phyloP scores from a whole-genome alignment of 768 basidiomycete genomes.

The Suillus brevipes region DNA sequence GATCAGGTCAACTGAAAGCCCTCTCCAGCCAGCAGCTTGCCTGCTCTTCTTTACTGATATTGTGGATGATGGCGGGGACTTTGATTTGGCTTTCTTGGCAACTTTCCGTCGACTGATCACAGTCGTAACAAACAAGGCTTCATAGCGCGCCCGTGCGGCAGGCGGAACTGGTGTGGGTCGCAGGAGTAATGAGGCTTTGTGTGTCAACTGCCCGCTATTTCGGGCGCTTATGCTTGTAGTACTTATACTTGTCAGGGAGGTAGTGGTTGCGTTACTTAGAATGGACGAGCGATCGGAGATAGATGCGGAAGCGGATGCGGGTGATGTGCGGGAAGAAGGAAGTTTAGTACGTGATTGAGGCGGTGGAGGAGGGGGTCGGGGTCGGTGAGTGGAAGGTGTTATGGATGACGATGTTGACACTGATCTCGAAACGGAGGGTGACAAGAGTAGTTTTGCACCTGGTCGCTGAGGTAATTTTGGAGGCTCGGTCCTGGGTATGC shows the following conservation, averaged over 20 bases:
- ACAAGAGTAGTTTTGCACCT: constrained; percentile 21
- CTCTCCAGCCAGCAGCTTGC: constrained; percentile 74
- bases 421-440: constrained; percentile 33
- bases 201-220: constrained; percentile 26
- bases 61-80: constrained; percentile 29
- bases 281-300: constrained; percentile 67
- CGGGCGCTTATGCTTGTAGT: constrained; percentile 19
- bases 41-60: constrained; percentile 40
- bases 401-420: constrained; percentile 39
- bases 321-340: constrained; percentile 39
- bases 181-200: constrained; percentile 32
- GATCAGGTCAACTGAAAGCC: constrained; percentile 66
- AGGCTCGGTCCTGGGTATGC: constrained; percentile 32
- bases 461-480: constrained; percentile 54
- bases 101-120: constrained; percentile 45
- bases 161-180: constrained; percentile 71
- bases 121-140: constrained; percentile 64
- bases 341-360: constrained; percentile 25
- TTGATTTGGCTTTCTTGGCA: constrained; percentile 34
- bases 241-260: constrained; percentile 40
- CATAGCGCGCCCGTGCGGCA: constrained; percentile 64
- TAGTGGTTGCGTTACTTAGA: constrained; percentile 45
- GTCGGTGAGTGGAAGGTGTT: constrained; percentile 39
- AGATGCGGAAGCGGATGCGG: constrained; percentile 39
- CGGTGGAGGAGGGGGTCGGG: constrained; percentile 43